These are phyloP conservation scores for Suhomyces maxii DNA, from an alignment of 1,139 yeast genomes.

Conservation along the genomic window DNA sequence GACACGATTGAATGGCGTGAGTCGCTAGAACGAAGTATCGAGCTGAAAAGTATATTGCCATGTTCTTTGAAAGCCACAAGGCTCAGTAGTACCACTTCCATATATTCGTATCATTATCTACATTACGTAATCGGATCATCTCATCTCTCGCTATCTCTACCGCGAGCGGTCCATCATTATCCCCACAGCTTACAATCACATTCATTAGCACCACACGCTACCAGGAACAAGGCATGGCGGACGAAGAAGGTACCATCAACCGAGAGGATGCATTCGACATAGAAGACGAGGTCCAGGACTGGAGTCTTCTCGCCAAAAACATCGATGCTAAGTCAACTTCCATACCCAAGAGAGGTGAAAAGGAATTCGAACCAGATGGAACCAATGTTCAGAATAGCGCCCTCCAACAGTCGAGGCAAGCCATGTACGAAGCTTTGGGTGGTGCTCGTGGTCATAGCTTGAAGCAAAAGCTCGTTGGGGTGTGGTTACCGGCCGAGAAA, in stretches of 20 bases:
- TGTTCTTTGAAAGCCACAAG: too few relatives aligned
- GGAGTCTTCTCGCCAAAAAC: conserved; percentile 48
- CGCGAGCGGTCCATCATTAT: not conserved
- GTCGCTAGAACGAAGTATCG: too few relatives aligned
- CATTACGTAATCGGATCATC: not conserved
- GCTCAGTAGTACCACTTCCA: too few relatives aligned
- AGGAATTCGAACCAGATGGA: conserved; percentile 86
- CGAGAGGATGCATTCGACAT: conserved; percentile 9
- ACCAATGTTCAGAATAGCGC: conserved; percentile 56
- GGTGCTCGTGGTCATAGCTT: conserved; percentile 60
- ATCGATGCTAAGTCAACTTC: conserved; percentile 7
- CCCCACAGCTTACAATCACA: not conserved
- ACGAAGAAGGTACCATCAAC: conserved; percentile 13
- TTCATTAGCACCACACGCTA: too few relatives aligned
- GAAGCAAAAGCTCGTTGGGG: conserved; percentile 45
- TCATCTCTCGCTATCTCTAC: not conserved
- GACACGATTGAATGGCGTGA: too few relatives aligned
- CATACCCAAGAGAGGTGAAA: conserved; percentile 61
- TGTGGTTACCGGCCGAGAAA: conserved; percentile 46
- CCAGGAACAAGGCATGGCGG: conserved; percentile 5
- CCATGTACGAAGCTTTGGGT: conserved; percentile 71
- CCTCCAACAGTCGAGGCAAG: conserved; percentile 56
- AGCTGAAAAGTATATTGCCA: too few relatives aligned
- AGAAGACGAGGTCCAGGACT: conserved; percentile 71
- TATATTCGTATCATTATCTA: too few relatives aligned